Evolutionary conservation across 1,284 basidiomycete species (phyloP), one percentile per base, ranked within the genome.

Genomic region (Ganoderma lucidum): DNA sequence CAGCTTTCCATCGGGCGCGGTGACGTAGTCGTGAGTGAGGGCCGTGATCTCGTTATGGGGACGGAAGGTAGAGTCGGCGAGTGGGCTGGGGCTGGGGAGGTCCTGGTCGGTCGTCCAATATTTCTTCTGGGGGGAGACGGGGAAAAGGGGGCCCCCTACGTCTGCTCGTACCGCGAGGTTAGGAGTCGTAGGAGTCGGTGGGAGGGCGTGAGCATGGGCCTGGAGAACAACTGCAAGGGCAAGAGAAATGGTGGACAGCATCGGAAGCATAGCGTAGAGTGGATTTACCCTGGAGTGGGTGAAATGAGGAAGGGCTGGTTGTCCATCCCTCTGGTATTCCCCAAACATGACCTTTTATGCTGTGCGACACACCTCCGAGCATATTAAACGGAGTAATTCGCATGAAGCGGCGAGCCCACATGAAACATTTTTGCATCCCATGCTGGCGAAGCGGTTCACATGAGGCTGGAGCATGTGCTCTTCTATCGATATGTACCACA

Each of bases 1-100:
- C 65, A 73, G 68, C 78, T 83, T 83, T 73, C 86, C 85, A 65
- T 87, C 85, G 30, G 84, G 85, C 8, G 84, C 85, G 41, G 76
- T 68, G 62, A 81, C 80, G 73, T 84, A 86, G 51, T 77, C 76
- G 74, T 85, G 85, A 3, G 81, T 65, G 23, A 87, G 78, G 10
- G 73, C 76, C 0, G 67, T 74, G 60, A 86, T 73, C n/a, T 81
- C 68, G 32, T 83, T 80, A 28, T 75, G 80, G 8, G 83, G 83
- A 10, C 81, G 76, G 77, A 88, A 80, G 3, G 86, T 86, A 17
- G 70, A 65, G 70, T 87, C 86, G n/a, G 81, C 78, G 68, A 88
- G 80, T 1, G 83, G 75, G 37, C 84, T 75, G 0, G 82, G 73
- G 35, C 76, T 76, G 8, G 74, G 59, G 14, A 81, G 76, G 42